Percentiles rank a stretch among this genome's conserved stretches.
Conservation (phyloP, 2,329 filamentous ascomycete genomes). For the Beauveria brongniartii region DNA sequence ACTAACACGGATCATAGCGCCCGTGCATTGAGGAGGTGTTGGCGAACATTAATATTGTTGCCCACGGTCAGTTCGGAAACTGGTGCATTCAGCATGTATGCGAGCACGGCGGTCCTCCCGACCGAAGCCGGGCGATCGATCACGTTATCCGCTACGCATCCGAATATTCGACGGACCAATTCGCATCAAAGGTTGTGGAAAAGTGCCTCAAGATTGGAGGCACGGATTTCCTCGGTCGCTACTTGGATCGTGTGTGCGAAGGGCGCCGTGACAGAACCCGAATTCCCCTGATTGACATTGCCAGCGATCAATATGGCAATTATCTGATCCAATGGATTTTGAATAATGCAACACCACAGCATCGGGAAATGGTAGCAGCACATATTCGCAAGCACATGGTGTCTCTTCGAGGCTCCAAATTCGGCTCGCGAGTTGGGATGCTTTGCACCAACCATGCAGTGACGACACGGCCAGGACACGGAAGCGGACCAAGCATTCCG, state of each 20-base stretch:
- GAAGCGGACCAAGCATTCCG: constrained; percentile 58
- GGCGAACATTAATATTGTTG: constrained; percentile 88
- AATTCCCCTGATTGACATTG: constrained; percentile 95
- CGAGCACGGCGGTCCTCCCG: constrained; percentile 84
- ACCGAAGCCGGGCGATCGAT: constrained; percentile 88
- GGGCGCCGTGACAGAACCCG: constrained; percentile 83
- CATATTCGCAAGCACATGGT: constrained; percentile 99
- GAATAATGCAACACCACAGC: constrained; percentile 76
- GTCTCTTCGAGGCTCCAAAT: constrained; percentile 94
- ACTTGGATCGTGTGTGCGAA: constrained; percentile 89
- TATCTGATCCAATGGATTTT: constrained; percentile 97
- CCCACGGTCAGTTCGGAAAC: constrained; percentile 96
- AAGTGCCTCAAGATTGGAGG: constrained; percentile 98
- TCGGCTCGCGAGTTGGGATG: constrained; percentile 97
- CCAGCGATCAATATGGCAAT: constrained; percentile 97
- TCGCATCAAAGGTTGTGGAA: constrained; percentile 97
- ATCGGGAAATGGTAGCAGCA: constrained; percentile 84
- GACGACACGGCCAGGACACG: constrained; percentile 80
- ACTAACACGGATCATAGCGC: constrained; percentile 47
- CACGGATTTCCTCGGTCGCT: constrained; percentile 80
- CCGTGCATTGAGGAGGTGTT: constrained; percentile 96
- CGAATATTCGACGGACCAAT: constrained; percentile 98
- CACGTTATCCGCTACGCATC: constrained; percentile 90
- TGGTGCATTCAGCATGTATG: constrained; percentile 99
- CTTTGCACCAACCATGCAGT: constrained; percentile 93